A percentile compares a stretch with the other conserved stretches of the same genome.
Evolutionary conservation across 2,329 filamentous ascomycete species (phyloP).

Genomic region (Biscogniauxia marginata): DNA sequence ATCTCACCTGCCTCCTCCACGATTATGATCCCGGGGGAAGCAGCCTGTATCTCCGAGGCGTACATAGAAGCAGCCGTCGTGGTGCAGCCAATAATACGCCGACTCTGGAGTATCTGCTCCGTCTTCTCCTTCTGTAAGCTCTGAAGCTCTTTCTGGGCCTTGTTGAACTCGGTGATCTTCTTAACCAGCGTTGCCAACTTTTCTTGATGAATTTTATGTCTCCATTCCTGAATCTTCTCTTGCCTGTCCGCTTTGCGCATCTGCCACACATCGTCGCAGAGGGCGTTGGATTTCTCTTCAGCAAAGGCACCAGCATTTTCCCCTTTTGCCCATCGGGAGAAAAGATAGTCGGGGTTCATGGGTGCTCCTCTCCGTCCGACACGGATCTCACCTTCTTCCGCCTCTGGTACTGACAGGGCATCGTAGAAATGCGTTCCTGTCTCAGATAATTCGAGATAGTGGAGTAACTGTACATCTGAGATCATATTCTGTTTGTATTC

Average conservation of each 20-base stretch:
- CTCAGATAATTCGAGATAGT: slow-evolving; percentile 49
- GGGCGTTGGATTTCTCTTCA: slow-evolving; percentile 23
- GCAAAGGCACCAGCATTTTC: slow-evolving; percentile 44
- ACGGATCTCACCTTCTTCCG: slow-evolving; percentile 42
- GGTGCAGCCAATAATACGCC: slow-evolving; percentile 66
- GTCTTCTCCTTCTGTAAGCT: slow-evolving; percentile 44
- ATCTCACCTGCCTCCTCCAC: slow-evolving; percentile 76
- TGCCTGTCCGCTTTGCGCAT: slow-evolving; percentile 41
- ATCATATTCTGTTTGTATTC: slow-evolving; percentile 10
- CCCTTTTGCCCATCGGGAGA: slow-evolving; percentile 51
- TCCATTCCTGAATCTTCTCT: slow-evolving; percentile 43
- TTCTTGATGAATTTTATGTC: slow-evolving; percentile 47
- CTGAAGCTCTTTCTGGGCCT: slow-evolving; percentile 39
- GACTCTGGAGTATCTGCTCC: slow-evolving; percentile 45
- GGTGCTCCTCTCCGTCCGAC: slow-evolving; percentile 47
- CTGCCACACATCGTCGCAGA: slow-evolving; percentile 48
- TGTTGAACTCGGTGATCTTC: slow-evolving; percentile 41
- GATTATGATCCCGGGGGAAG: slow-evolving; percentile 58
- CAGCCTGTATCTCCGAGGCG: slow-evolving; percentile 49
- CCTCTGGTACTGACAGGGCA: slow-evolving; percentile 52
- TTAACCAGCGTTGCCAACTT: slow-evolving; percentile 40
- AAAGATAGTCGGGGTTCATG: slow-evolving; percentile 48
- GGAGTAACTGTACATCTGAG: slow-evolving; percentile 21
- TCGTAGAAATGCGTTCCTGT: slow-evolving; percentile 51
- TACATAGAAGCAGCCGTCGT: slow-evolving; percentile 69